Percentiles rank a stretch among this genome's conserved stretches.
Conservation (phyloP, 192 early-diverging fungal species). For the Coemansia sp. region DNA sequence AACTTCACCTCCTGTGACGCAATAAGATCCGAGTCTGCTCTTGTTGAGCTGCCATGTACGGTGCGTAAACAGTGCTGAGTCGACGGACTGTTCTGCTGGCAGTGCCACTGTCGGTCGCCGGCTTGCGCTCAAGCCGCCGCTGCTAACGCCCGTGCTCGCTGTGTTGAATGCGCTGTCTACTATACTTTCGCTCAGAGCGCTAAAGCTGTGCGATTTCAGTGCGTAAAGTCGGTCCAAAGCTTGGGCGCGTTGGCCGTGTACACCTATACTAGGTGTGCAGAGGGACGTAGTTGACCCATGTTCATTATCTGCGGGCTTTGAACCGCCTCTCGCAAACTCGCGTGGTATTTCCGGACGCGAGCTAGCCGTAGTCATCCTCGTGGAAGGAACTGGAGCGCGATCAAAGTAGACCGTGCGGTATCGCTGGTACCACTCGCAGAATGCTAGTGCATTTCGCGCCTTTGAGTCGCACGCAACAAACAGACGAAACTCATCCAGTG, state of each 20-base stretch:
- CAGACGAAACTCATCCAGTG: conserved; percentile 45
- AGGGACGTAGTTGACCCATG: conserved; percentile 21
- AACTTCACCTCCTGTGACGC: neutral
- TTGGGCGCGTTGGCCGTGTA: neutral
- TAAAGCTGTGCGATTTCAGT: conserved; percentile 35
- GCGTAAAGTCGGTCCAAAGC: conserved; percentile 4
- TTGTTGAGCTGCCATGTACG: neutral
- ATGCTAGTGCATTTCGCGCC: conserved; percentile 44
- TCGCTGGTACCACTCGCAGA: conserved; percentile 52
- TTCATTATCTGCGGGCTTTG: neutral
- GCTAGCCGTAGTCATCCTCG: conserved; percentile 13
- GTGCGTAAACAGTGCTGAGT: neutral
- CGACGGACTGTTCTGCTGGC: neutral
- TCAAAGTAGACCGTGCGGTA: conserved; percentile 52
- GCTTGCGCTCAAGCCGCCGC: neutral
- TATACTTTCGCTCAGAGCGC: conserved; percentile 25
- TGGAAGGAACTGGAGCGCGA: conserved; percentile 10
- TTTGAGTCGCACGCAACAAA: conserved; percentile 32
- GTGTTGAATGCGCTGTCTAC: conserved; percentile 35
- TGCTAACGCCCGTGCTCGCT: conserved; percentile 15
- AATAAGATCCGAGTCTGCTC: neutral
- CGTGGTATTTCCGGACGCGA: conserved; percentile 15
- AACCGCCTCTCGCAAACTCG: neutral
- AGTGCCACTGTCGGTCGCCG: neutral
- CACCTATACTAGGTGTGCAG: conserved; percentile 19